Percentiles rank a stretch among this genome's conserved stretches.
Evolutionary conservation across 805 yeast species (phyloP).

Genomic region (Candida tallmaniae): DNA sequence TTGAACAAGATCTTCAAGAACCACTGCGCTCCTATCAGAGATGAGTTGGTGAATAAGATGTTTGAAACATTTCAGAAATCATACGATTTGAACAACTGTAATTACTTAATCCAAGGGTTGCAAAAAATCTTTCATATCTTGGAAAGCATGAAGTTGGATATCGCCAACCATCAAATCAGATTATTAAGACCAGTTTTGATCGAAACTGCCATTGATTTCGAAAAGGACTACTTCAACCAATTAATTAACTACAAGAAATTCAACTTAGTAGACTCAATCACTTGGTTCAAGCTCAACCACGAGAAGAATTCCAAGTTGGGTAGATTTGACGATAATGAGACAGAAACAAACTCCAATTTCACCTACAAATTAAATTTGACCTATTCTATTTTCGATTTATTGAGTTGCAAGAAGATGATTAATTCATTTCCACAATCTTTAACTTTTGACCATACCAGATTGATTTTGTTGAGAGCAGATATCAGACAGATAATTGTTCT

Average conservation of each 20-base stretch:
- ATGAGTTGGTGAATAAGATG: constrained; percentile 84
- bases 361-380: constrained; percentile 18
- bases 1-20: constrained; percentile 72
- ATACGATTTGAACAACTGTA: constrained; percentile 40
- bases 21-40: constrained; percentile 96
- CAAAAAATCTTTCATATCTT: constrained; percentile 74
- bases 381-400: constrained; percentile 53
- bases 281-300: constrained; percentile 55
- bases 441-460: constrained; percentile 78
- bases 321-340: constrained; percentile 1
- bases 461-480: constrained; percentile 76
- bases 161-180: constrained; percentile 90
- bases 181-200: constrained; percentile 77
- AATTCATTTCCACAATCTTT: constrained; percentile 79
- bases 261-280: constrained; percentile 54
- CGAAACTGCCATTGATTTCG: constrained; percentile 85
- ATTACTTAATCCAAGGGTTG: constrained; percentile 66
- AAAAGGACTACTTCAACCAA: constrained; percentile 71
- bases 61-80: constrained; percentile 52
- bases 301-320: constrained; percentile 14
- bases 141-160: constrained; percentile 93
- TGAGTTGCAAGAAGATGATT: constrained; percentile 77
- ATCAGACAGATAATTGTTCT: constrained; percentile 80
- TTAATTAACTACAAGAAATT: constrained; percentile 52
- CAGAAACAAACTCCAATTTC: background rate